Evolutionary conservation across 2,329 filamentous ascomycete genomes (phyloP), one percentile per base, ranked within the genome.

Genomic region (Lasiodiplodia sp.): DNA sequence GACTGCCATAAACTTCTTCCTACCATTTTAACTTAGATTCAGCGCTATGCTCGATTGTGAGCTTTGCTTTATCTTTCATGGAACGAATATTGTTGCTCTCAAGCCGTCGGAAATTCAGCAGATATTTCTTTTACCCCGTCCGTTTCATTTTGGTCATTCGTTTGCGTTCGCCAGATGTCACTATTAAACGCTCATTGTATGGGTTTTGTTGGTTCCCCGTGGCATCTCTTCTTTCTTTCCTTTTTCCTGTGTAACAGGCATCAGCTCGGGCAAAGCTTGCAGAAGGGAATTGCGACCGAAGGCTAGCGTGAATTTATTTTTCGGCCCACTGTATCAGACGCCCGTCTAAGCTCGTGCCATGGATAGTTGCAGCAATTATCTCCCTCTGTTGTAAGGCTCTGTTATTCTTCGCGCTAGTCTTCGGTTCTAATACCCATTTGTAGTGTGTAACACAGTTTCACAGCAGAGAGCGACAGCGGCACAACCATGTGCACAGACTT

Each of bases 371-470:
- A 34, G 31, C 31, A 34, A 34, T 10, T 34, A 10, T 34, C 31
- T 34, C 31, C 31, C 31, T 34, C 8, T 34, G 8, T 34, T 10
- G 2, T 10, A 34, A 34, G 8, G 28, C 28, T 28, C 28, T 28
- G 4, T 7, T 28, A 28, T 28, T 28, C 28, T 28, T 28, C 28
- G 28, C 28, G 28, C 31, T 34, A 10, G 31, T 8, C 31, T 34
- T 34, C 31, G 31, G 31, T 34, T 34, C 31, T 6, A 34, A 10
- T 34, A 34, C 8, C 31, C 31, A 34, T 34, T 3, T 34, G 31
- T 34, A 23, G 18, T 10, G 2, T 52, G n/a, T 52, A 52, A 10
- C 25, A 64, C 60, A 12, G 47, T 52, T 64, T 38, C 60, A 64
- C 60, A 11, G 6, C 60, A 38, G 31, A 18, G 4, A 7, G 40